Conservation (phyloP, 2,329 filamentous ascomycete species). For the Ampelomyces quisqualis region DNA sequence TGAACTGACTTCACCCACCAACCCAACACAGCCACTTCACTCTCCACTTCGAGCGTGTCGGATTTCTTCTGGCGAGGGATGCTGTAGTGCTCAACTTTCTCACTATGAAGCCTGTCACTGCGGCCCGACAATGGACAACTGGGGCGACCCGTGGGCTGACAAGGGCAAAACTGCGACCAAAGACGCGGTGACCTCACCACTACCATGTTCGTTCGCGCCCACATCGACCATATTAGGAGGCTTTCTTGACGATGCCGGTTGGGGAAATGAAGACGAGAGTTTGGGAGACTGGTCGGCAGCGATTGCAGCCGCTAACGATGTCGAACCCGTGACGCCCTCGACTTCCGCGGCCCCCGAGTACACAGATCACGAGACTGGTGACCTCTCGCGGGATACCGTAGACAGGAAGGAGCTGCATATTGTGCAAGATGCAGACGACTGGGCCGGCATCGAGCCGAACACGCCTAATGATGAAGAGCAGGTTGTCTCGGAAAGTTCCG, state of each 20-base stretch:
- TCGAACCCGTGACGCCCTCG: slow-evolving; percentile 1
- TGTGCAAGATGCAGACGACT: slow-evolving; percentile 10
- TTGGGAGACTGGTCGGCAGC: slow-evolving; percentile 33
- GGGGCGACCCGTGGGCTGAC: slow-evolving; percentile 47
- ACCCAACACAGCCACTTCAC: neutral
- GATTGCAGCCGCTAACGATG: slow-evolving; percentile 8
- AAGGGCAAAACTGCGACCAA: slow-evolving; percentile 31
- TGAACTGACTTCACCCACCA: slow-evolving; percentile 7
- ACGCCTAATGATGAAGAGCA: slow-evolving; percentile 12
- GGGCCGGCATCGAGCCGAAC: slow-evolving; percentile 13
- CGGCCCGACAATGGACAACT: slow-evolving; percentile 43
- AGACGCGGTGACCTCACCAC: slow-evolving; percentile 24
- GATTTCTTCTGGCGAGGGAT: slow-evolving; percentile 23
- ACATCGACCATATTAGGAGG: slow-evolving; percentile 28
- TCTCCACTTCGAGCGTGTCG: neutral
- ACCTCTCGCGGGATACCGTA: slow-evolving; percentile 8
- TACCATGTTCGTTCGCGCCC: slow-evolving; percentile 13
- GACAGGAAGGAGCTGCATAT: neutral
- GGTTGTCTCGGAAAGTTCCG: slow-evolving; percentile 32
- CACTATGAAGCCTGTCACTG: slow-evolving; percentile 40
- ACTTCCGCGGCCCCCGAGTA: neutral
- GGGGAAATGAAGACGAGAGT: slow-evolving; percentile 37
- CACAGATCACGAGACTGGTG: no score
- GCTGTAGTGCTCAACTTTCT: slow-evolving; percentile 30
- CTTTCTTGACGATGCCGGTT: slow-evolving; percentile 42